These are phyloP conservation scores for Aspergillus saccharolyticus DNA, from an alignment of 495 filamentous ascomycete species.

Conservation along the genomic window DNA sequence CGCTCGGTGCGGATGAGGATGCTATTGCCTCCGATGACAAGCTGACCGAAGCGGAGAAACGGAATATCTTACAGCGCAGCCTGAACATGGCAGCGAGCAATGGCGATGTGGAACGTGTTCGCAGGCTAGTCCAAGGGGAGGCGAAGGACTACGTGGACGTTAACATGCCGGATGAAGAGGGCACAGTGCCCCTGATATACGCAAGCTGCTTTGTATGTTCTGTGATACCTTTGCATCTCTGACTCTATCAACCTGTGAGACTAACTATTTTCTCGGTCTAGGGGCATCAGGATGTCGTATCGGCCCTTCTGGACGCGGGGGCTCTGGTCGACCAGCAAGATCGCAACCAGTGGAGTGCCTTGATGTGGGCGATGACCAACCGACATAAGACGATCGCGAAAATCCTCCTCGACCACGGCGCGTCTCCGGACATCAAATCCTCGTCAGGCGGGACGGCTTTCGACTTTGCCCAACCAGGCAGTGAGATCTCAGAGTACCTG, in stretches of 20 bases:
- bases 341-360: conserved; percentile 89
- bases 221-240: conserved; percentile 5
- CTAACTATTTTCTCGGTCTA: conserved; percentile 31
- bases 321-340: conserved; percentile 94
- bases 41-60: conserved; percentile 72
- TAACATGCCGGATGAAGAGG: conserved; percentile 89
- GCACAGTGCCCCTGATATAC: conserved; percentile 92
- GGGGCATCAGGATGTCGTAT: conserved; percentile 89
- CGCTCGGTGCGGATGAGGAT: conserved; percentile 71
- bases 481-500: conserved; percentile 92
- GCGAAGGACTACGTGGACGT: conserved; percentile 77
- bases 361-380: conserved; percentile 99
- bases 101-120: conserved; percentile 79
- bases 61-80: conserved; percentile 72
- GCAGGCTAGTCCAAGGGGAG: conserved; percentile 68
- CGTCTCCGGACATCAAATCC: conserved; percentile 92
- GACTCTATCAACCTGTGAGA: not conserved
- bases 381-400: conserved; percentile 94
- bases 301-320: conserved; percentile 75
- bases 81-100: conserved; percentile 97
- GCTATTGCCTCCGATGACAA: conserved; percentile 67
- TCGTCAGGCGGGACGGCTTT: conserved; percentile 92
- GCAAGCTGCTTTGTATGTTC: conserved; percentile 93
- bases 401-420: conserved; percentile 82
- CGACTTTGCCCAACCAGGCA: conserved; percentile 90